These are phyloP conservation scores for Boletus sp. DNA, from an alignment of 768 basidiomycete species.

Conservation along the genomic window DNA sequence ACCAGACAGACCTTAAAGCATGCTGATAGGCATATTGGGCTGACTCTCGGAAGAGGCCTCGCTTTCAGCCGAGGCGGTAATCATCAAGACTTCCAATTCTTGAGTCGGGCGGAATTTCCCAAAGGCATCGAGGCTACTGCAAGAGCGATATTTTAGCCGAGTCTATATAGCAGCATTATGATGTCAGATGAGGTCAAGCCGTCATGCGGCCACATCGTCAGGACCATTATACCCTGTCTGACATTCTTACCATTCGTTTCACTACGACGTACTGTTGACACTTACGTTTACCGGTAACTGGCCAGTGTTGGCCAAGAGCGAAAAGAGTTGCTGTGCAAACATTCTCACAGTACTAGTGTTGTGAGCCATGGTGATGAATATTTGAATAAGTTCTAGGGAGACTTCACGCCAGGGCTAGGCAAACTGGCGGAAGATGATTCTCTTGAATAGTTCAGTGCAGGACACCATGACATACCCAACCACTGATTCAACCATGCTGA, in stretches of 20 bases:
- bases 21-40: background rate
- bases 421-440: background rate
- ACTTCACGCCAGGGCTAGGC: background rate
- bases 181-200: no score
- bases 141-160: background rate
- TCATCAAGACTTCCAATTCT: background rate
- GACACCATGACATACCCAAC: background rate
- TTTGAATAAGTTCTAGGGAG: no score
- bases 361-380: background rate
- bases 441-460: background rate
- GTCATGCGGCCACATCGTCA: no score
- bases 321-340: conserved; percentile 39
- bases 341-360: conserved; percentile 27
- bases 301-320: conserved; percentile 43
- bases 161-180: no score
- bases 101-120: background rate
- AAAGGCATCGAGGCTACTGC: background rate
- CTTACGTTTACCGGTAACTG: conserved; percentile 13
- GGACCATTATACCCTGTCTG: no score
- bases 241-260: no score
- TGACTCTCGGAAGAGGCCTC: background rate
- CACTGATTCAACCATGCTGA: background rate
- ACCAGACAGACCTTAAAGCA: no score
- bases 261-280: no score
- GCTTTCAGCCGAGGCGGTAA: no score